Evolutionary conservation across 1,284 basidiomycete genomes (phyloP), one percentile per base, ranked within the genome.

Genomic region (Pseudozyma hubeiensis): DNA sequence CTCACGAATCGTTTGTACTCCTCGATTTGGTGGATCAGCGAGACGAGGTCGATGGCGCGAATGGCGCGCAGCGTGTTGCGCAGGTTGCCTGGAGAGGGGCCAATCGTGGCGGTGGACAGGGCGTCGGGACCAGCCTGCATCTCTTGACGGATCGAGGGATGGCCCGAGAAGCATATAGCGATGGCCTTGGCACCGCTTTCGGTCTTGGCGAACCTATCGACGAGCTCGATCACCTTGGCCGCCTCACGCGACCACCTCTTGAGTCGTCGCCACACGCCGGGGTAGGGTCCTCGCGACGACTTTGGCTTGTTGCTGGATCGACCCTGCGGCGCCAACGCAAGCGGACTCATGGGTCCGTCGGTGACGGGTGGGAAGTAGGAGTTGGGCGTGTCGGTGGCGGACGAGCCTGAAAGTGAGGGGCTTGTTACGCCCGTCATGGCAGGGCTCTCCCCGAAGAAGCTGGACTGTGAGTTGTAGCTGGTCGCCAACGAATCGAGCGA

Each of bases 401-500:
- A 62, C 4, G 59, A 64, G 17, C 47, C 49, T 6, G 68, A 68
- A 29, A 60, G 52, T 10, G 48, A 37, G 1, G 74, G 74, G 49
- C 74, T 76, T 24, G 58, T 62, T 45, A 59, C 44, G 17, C 64
- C 64, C 4, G 37, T 53, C 47, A 69, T 16, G 5, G 65, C 34
- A 0, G 71, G 71, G 41, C 71, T 74, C 24, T 67, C 64, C 31
- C 57, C 66, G 24, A 63, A 69, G 56, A 70, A 73, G 62, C 65
- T 74, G 19, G 75, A 76, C 39, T 76, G 72, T 6, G 81, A 82
- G 50, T 81, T 76, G 67, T 78, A 84, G 58, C 75, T 79, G 5
- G 82, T 84, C 1, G 82, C 82, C 31, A 84, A 50, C 40, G 81
- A 82, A 40, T 84, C 82, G 62, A 84, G 81, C 24, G 81, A 82